These are phyloP conservation scores for Candida andamanensis DNA, from an alignment of 805 yeast species.

Conservation along the genomic window DNA sequence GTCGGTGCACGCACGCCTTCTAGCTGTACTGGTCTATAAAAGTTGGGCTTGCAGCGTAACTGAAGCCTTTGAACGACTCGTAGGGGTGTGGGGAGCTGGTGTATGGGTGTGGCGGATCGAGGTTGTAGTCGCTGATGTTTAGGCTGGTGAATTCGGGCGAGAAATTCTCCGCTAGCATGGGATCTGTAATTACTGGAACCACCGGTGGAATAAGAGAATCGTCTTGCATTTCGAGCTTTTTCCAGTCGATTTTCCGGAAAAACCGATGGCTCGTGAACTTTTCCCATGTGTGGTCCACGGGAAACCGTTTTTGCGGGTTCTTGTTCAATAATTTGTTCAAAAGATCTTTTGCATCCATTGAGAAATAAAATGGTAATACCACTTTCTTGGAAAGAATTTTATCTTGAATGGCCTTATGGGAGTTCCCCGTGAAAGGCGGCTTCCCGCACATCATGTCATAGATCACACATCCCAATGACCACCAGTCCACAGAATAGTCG, in stretches of 20 bases:
- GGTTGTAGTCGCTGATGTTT: conserved; percentile 35
- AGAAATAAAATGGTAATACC: conserved; percentile 36
- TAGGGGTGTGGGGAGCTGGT: conserved; percentile 6
- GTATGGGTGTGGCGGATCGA: conserved; percentile 8
- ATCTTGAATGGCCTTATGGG: conserved; percentile 34
- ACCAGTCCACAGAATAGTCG: conserved; percentile 42
- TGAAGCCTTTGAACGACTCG: conserved; percentile 23
- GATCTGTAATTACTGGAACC: conserved; percentile 39
- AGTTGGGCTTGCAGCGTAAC: conserved; percentile 30
- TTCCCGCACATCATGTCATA: conserved; percentile 41
- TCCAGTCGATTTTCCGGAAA: conserved; percentile 37
- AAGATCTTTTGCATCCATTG: conserved; percentile 38
- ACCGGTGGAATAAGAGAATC: conserved; percentile 31
- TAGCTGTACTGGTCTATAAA: conserved; percentile 17
- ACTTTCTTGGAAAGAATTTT: conserved; percentile 31
- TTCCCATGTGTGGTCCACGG: conserved; percentile 31
- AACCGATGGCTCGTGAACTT: conserved; percentile 31
- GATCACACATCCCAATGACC: conserved; percentile 43
- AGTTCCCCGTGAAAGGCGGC: conserved; percentile 42
- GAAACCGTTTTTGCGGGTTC: conserved; percentile 33
- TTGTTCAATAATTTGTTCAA: conserved; percentile 33
- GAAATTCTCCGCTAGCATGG: conserved; percentile 41
- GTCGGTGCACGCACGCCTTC: too few relatives aligned
- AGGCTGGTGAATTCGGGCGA: conserved; percentile 37
- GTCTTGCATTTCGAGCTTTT: conserved; percentile 24